These are phyloP conservation scores for Candida fluviatilis DNA, from an alignment of 805 yeast genomes.

Conservation along the genomic window DNA sequence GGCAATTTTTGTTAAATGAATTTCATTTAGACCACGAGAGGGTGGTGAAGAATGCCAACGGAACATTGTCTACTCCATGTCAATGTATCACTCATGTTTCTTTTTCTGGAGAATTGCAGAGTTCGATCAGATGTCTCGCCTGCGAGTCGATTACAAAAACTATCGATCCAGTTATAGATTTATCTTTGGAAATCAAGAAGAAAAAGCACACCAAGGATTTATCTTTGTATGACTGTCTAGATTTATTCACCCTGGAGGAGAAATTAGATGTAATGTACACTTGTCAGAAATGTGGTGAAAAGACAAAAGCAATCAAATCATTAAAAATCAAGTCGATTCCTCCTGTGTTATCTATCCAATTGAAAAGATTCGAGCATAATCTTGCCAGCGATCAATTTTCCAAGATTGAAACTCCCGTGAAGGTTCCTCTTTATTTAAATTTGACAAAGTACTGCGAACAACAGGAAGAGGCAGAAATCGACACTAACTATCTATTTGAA, in stretches of 20 bases:
- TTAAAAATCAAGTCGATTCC: conserved; percentile 68
- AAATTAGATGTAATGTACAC: conserved; percentile 67
- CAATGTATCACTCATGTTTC: conserved; percentile 77
- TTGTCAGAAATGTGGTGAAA: conserved; percentile 62
- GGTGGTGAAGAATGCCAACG: conserved; percentile 9
- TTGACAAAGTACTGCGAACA: conserved; percentile 61
- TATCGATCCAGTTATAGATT: conserved; percentile 84
- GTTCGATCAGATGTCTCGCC: conserved; percentile 68
- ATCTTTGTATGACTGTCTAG: conserved; percentile 60
- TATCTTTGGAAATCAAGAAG: conserved; percentile 65
- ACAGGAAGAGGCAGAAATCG: conserved; percentile 17
- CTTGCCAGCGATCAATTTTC: conserved; percentile 44
- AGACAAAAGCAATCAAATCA: conserved; percentile 65
- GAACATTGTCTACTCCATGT: conserved; percentile 36
- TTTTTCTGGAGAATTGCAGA: conserved; percentile 79
- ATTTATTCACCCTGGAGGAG: conserved; percentile 75
- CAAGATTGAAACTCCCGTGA: conserved; percentile 73
- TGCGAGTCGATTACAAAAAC: conserved; percentile 67
- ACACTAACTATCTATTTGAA: conserved; percentile 55
- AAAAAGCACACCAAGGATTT: conserved; percentile 24
- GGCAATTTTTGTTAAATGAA: conserved; percentile 87
- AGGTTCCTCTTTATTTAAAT: conserved; percentile 69
- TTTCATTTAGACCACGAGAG: conserved; percentile 48
- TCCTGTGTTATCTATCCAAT: conserved; percentile 75
- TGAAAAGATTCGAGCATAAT: conserved; percentile 73